Conservation (phyloP, 2,329 filamentous ascomycete genomes). For the Rasamsonia emersonii region DNA sequence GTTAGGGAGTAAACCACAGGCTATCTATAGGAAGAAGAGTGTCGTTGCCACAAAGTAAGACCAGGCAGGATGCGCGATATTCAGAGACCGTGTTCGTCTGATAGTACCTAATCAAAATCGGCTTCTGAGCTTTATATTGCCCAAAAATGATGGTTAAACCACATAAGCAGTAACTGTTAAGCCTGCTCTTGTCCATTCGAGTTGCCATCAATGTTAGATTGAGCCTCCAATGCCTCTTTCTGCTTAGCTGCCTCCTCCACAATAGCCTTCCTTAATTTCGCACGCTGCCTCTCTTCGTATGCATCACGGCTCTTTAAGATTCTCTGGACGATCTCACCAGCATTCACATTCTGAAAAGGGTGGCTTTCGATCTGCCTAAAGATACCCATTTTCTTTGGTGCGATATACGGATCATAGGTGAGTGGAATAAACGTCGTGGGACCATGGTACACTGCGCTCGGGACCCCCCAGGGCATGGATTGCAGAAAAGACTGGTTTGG, state of each 20-base stretch:
- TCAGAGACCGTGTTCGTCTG: too few relatives aligned
- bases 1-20: too few relatives aligned
- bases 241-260: slow-evolving; percentile 48
- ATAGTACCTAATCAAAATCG: too few relatives aligned
- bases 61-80: too few relatives aligned
- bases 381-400: slow-evolving; percentile 72
- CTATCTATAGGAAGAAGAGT: too few relatives aligned
- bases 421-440: slow-evolving; percentile 78
- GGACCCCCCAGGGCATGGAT: slow-evolving; percentile 63
- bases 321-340: slow-evolving; percentile 79
- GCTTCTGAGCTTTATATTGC: too few relatives aligned
- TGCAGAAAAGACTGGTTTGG: slow-evolving; percentile 72
- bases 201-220: too few relatives aligned
- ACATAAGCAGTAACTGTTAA: neutral
- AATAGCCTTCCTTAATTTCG: slow-evolving; percentile 79
- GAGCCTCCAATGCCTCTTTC: slow-evolving; percentile 4
- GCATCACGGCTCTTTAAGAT: slow-evolving; percentile 79
- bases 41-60: too few relatives aligned
- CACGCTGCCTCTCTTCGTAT: slow-evolving; percentile 85
- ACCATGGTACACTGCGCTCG: slow-evolving; percentile 87
- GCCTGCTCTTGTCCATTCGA: too few relatives aligned
- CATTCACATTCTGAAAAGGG: slow-evolving; percentile 78
- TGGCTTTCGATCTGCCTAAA: slow-evolving; percentile 72
- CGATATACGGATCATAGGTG: slow-evolving; percentile 72
- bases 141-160: too few relatives aligned